Conservation (phyloP, 2,329 filamentous ascomycete genomes). For the Nothophaeocryptopus gaeumannii region DNA sequence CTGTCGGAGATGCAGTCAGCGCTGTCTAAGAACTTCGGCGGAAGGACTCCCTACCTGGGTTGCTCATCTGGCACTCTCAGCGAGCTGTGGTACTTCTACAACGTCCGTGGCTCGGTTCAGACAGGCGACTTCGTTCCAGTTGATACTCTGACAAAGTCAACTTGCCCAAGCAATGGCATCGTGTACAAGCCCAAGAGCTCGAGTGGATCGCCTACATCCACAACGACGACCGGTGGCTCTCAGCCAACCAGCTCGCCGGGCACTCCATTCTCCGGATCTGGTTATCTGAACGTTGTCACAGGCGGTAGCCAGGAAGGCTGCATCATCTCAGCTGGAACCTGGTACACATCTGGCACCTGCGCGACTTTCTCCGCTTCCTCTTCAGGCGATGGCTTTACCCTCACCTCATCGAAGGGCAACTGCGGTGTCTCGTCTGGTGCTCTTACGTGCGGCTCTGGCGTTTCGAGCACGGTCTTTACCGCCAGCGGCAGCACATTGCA, state of each 20-base stretch:
- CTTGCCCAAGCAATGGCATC: constrained; percentile 62
- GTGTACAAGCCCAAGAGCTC: constrained; percentile 61
- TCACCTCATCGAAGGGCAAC: constrained; percentile 57
- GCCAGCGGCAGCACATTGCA: constrained; percentile 37
- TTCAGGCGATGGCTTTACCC: constrained; percentile 50
- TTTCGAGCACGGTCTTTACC: constrained; percentile 44
- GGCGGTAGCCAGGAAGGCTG: constrained; percentile 57
- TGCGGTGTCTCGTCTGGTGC: constrained; percentile 56
- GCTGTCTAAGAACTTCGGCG: constrained; percentile 52
- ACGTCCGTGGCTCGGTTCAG: constrained; percentile 58
- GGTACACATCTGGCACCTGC: constrained; percentile 66
- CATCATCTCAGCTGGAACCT: constrained; percentile 64
- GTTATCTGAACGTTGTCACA: constrained; percentile 57
- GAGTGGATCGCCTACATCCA: constrained; percentile 31
- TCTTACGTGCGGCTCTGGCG: constrained; percentile 55
- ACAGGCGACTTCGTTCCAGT: constrained; percentile 59
- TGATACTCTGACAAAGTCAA: constrained; percentile 54
- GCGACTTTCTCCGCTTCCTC: constrained; percentile 60
- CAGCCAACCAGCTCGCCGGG: constrained; percentile 35
- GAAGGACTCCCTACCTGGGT: constrained; percentile 59
- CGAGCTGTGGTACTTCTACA: constrained; percentile 63
- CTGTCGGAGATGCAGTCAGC: constrained; percentile 58
- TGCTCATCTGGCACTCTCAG: constrained; percentile 51
- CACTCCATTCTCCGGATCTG: constrained; percentile 55
- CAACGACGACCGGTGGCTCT: constrained; percentile 26